phyloP scores from a whole-genome alignment of 129 eudicot species.

The Flaveria ramosissima region DNA sequence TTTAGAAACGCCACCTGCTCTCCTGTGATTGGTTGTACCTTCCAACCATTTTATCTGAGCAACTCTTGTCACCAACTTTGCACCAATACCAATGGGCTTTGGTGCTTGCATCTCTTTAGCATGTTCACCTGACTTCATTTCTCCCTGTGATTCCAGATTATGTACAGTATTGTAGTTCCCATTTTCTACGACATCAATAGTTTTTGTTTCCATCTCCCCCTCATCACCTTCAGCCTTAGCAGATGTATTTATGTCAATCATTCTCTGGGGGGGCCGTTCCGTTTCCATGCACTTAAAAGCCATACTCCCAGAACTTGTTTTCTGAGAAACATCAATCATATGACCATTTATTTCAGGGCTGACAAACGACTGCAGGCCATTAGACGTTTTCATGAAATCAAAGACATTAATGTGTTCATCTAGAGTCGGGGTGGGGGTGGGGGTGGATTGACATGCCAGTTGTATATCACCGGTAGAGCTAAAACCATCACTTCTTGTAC shows the following conservation, averaged over 20 bases:
- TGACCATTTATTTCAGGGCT: conserved; percentile 19
- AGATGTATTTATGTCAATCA: conserved; percentile 38
- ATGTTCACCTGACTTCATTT: conserved; percentile 22
- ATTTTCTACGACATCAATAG: conserved; percentile 19
- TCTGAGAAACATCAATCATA: conserved; percentile 22
- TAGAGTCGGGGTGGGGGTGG: not conserved
- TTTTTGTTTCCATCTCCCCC: conserved; percentile 30
- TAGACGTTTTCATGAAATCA: conserved; percentile 50
- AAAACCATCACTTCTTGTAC: conserved; percentile 60
- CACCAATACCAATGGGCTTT: conserved; percentile 23
- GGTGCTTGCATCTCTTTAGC: conserved; percentile 24
- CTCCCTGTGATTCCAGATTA: not conserved
- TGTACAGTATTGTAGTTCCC: conserved; percentile 17
- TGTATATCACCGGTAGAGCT: conserved; percentile 74
- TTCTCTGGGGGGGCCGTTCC: conserved; percentile 25
- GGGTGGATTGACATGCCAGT: conserved; percentile 46
- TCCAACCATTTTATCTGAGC: conserved; percentile 36
- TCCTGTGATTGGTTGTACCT: conserved; percentile 25
- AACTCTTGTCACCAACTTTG: conserved; percentile 30
- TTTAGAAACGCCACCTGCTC: conserved; percentile 3
- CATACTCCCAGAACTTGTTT: not conserved
- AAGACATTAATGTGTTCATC: conserved; percentile 35
- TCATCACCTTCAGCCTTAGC: conserved; percentile 42
- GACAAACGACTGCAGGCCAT: conserved; percentile 29
- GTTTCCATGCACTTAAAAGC: conserved; percentile 36